A percentile compares a stretch with the other conserved stretches of the same genome.
Evolutionary conservation across 306 rosid genomes (phyloP).

Genomic region (Acacia confusa): DNA sequence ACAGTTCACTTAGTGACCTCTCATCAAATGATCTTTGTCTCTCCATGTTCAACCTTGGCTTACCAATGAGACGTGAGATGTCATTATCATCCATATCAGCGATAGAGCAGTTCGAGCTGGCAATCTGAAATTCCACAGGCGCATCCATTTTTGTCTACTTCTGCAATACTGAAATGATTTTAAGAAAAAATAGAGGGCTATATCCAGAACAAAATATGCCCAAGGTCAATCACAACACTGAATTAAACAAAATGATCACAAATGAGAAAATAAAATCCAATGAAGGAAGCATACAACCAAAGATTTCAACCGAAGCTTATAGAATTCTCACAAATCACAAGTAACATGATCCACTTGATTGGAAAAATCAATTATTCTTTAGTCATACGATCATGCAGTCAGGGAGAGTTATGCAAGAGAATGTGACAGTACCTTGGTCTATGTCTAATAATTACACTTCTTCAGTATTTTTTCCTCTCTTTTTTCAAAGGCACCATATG

Average conservation of each 20-base stretch:
- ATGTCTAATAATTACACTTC: not conserved
- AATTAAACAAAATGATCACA: not conserved
- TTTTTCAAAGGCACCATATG: not conserved
- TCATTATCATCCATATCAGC: constrained; percentile 79
- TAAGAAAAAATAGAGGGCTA: constrained; percentile 23
- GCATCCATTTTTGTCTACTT: constrained; percentile 61
- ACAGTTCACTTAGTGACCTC: constrained; percentile 85
- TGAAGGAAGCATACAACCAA: not conserved
- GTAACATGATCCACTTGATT: not conserved
- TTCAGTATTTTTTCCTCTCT: not conserved
- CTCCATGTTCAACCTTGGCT: constrained; percentile 75
- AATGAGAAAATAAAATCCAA: not conserved
- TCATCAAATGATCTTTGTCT: constrained; percentile 86
- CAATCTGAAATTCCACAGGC: constrained; percentile 51
- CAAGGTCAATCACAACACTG: not conserved
- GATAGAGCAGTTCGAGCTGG: constrained; percentile 68
- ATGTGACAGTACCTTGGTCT: not conserved
- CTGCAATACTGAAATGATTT: constrained; percentile 22
- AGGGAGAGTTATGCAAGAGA: not conserved
- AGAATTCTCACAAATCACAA: not conserved
- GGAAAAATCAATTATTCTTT: not conserved
- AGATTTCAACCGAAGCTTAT: not conserved
- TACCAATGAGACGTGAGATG: constrained; percentile 67
- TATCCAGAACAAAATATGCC: not conserved
- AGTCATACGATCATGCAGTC: not conserved